These are phyloP conservation scores for Metrosideros polymorpha DNA, from an alignment of 441 rosid genomes.

Conservation along the genomic window DNA sequence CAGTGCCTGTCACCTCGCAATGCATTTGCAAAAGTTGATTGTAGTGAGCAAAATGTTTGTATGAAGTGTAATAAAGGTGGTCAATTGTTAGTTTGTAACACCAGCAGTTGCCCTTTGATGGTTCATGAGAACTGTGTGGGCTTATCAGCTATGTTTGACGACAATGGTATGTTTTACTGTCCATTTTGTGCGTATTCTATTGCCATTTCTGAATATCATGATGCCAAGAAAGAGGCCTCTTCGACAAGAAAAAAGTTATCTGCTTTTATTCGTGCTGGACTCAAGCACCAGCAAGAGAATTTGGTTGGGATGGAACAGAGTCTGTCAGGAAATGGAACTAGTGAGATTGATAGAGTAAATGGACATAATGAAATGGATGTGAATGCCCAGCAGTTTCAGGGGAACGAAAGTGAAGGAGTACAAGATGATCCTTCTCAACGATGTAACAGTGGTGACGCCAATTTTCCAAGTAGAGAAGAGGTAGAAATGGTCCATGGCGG, in stretches of 20 bases:
- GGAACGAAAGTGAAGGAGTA: not conserved
- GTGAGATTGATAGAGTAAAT: conserved; percentile 2
- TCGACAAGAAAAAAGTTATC: conserved; percentile 27
- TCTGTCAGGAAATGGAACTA: conserved; percentile 8
- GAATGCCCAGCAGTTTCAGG: not conserved
- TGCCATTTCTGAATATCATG: conserved; percentile 31
- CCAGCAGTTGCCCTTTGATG: conserved; percentile 30
- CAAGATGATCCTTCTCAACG: conserved; percentile 10
- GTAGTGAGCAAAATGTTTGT: conserved; percentile 34
- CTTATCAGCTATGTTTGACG: conserved; percentile 23
- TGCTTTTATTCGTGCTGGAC: conserved; percentile 14
- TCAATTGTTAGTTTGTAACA: conserved; percentile 30
- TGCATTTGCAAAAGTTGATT: conserved; percentile 10
- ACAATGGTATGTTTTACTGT: conserved; percentile 32
- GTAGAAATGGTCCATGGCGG: not conserved
- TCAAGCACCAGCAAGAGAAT: conserved; percentile 5
- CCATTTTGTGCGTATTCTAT: conserved; percentile 49
- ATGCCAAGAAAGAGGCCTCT: conserved; percentile 26
- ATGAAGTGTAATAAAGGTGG: conserved; percentile 41
- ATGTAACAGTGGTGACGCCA: not conserved
- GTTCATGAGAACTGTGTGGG: conserved; percentile 47
- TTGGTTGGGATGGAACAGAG: conserved; percentile 1
- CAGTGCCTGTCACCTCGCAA: conserved; percentile 10
- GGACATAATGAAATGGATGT: not conserved
- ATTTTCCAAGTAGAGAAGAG: conserved; percentile 4